Percentiles rank a stretch among this genome's conserved stretches.
phyloP scores from a whole-genome alignment of 1,284 basidiomycete species.

The Austropuccinia psidii region DNA sequence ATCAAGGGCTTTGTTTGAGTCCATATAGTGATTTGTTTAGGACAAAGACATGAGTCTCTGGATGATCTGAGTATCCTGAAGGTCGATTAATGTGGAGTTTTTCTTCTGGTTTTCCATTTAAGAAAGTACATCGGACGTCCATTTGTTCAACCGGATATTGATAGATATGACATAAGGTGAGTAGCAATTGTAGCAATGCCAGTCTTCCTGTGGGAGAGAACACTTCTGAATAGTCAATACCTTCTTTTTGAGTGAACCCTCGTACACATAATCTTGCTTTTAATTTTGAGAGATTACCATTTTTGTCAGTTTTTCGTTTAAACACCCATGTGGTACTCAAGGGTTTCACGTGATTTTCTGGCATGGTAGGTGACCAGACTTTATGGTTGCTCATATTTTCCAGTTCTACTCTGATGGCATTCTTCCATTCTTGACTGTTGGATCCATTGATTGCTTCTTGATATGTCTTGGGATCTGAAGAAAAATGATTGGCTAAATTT shows the following conservation, averaged over 20 bases:
- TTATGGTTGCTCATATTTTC: neutral
- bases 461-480: neutral
- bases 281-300: neutral
- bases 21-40: neutral
- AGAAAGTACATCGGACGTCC: too few species aligned
- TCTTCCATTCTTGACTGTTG: neutral
- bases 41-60: neutral
- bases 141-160: too few species aligned
- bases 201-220: neutral
- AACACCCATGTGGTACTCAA: slow-evolving; percentile 4
- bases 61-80: neutral
- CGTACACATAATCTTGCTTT: neutral
- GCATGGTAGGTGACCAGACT: neutral
- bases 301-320: neutral
- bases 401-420: neutral
- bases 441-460: neutral
- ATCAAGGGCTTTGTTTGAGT: neutral
- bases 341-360: too few species aligned
- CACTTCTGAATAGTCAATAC: neutral
- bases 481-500: too few species aligned
- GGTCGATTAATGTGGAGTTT: too few species aligned
- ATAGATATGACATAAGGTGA: too few species aligned
- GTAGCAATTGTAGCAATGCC: neutral
- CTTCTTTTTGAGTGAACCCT: neutral
- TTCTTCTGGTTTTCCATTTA: too few species aligned